phyloP scores from a whole-genome alignment of 306 rosid species.

The Hippophae rhamnoides region DNA sequence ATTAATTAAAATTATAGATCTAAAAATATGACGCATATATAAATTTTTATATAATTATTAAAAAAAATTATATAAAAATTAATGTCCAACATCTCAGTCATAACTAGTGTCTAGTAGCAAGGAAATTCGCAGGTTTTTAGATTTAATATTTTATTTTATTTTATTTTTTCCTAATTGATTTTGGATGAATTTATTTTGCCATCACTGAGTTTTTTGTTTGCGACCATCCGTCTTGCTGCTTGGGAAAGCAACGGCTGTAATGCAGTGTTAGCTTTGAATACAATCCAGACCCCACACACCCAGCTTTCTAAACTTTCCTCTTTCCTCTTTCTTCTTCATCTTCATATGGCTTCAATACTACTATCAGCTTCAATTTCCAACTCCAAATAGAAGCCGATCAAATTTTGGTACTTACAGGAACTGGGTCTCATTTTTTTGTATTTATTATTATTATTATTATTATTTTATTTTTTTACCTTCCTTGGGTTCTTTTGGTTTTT shows the following conservation, averaged over 20 bases:
- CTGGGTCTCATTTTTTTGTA: constrained; percentile 18
- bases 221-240: constrained; percentile 58
- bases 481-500: constrained; percentile 20
- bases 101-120: too few relatives aligned
- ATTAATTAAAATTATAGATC: too few relatives aligned
- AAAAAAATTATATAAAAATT: too few relatives aligned
- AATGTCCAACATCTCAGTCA: too few relatives aligned
- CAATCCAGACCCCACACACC: constrained; percentile 82
- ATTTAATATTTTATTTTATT: neutral
- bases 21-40: too few relatives aligned
- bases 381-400: constrained; percentile 9
- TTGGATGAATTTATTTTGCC: neutral
- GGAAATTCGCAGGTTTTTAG: too few relatives aligned
- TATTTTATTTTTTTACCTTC: neutral
- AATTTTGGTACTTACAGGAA: constrained; percentile 21
- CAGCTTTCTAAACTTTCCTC: constrained; percentile 24
- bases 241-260: constrained; percentile 59
- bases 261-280: constrained; percentile 58
- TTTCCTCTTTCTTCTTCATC: constrained; percentile 19
- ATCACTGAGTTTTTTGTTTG: constrained; percentile 17
- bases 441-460: too few relatives aligned
- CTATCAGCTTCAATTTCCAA: constrained; percentile 27
- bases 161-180: constrained; percentile 9
- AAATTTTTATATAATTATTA: too few relatives aligned
- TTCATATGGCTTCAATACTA: constrained; percentile 42